Evolutionary conservation across 257 asterid genomes (phyloP).

Genomic region (Catharanthus roseus): DNA sequence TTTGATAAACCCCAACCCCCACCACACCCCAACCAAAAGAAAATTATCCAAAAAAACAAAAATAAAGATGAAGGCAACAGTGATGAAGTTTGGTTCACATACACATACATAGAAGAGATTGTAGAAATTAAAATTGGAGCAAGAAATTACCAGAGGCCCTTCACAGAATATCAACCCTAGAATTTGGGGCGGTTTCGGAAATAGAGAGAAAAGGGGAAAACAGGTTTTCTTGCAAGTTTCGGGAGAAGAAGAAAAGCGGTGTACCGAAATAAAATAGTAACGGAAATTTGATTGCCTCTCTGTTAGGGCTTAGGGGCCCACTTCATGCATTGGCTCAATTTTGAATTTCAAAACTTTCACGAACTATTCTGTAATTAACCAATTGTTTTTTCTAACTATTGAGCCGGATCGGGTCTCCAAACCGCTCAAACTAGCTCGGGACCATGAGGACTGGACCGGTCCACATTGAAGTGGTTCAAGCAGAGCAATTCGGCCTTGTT

Average conservation of each 20-base stretch:
- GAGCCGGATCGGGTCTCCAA: too few species aligned
- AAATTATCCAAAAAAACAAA: background rate
- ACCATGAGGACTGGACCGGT: too few species aligned
- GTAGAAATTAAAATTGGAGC: background rate
- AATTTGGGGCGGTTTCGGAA: constrained; percentile 11
- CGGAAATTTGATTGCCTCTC: background rate
- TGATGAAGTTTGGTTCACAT: background rate
- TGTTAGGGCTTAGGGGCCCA: too few species aligned
- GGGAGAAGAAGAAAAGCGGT: background rate
- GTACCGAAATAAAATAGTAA: background rate
- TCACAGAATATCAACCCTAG: constrained; percentile 2
- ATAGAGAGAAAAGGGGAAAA: constrained; percentile 1
- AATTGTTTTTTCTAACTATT: too few species aligned
- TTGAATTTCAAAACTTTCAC: too few species aligned
- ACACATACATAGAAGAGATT: background rate
- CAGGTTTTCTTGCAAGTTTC: background rate
- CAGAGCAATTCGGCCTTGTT: too few species aligned
- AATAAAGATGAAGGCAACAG: background rate
- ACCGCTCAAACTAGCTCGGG: too few species aligned
- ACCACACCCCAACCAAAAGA: too few species aligned
- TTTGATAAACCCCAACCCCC: background rate
- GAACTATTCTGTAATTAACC: too few species aligned
- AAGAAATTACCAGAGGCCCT: constrained; percentile 4
- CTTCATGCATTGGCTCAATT: too few species aligned
- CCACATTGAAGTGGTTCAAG: too few species aligned